Percentiles rank a stretch among this genome's conserved stretches.
Evolutionary conservation across 2,329 filamentous ascomycete species (phyloP).

Genomic region (Clonostachys byssicola): DNA sequence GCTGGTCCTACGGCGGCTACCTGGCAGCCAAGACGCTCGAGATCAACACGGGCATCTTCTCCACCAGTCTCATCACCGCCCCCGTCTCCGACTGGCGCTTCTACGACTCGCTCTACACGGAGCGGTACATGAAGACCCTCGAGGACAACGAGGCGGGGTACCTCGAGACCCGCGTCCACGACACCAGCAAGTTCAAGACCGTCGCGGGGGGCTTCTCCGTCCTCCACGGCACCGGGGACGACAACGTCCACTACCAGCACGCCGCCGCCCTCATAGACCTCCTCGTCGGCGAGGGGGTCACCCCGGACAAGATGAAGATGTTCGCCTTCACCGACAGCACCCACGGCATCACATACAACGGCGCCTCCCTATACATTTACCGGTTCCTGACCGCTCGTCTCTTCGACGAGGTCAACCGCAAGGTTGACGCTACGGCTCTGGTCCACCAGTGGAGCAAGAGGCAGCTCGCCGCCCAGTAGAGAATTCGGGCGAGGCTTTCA

Average conservation of each 20-base stretch:
- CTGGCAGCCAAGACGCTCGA: conserved; percentile 64
- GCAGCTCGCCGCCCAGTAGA: neutral
- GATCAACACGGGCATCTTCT: conserved; percentile 54
- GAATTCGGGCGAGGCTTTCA: no score
- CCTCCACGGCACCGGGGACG: conserved; percentile 64
- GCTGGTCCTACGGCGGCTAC: conserved; percentile 67
- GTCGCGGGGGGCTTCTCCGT: conserved; percentile 57
- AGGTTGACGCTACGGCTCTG: conserved; percentile 24
- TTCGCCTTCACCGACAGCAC: conserved; percentile 63
- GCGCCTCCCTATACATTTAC: conserved; percentile 52
- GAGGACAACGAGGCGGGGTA: conserved; percentile 55
- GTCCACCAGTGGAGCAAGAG: conserved; percentile 26
- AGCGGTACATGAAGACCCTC: conserved; percentile 67
- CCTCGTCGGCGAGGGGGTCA: conserved; percentile 53
- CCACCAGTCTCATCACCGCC: conserved; percentile 58
- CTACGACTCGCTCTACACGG: conserved; percentile 69
- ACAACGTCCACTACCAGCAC: conserved; percentile 71
- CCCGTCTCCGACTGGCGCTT: conserved; percentile 67
- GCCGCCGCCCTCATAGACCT: conserved; percentile 57
- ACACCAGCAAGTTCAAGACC: conserved; percentile 56
- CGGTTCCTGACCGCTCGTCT: conserved; percentile 57
- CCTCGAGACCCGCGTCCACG: conserved; percentile 53
- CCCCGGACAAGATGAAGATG: conserved; percentile 57
- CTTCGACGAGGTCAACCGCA: conserved; percentile 56
- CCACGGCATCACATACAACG: conserved; percentile 57